phyloP scores from a whole-genome alignment of 306 rosid species.

The Argentina anserina region DNA sequence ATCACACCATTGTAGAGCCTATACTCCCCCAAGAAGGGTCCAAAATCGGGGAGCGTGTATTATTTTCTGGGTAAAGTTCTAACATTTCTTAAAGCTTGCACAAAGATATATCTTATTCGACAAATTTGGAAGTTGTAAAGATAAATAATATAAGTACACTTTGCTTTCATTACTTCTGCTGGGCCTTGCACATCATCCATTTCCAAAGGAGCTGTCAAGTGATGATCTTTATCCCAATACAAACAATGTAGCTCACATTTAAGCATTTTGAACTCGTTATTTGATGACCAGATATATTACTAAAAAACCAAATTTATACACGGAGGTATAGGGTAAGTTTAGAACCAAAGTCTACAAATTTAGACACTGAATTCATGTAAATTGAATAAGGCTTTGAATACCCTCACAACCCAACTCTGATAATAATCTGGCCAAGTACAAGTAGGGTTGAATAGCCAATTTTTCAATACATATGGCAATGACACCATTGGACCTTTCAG shows the following conservation, averaged over 20 bases:
- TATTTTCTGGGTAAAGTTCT: conserved; percentile 65
- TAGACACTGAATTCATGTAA: neutral
- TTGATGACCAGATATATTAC: conserved; percentile 15
- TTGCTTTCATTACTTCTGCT: conserved; percentile 64
- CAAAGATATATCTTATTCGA: neutral
- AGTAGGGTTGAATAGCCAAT: conserved; percentile 15
- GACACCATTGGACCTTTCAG: conserved; percentile 24
- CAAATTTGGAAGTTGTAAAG: neutral
- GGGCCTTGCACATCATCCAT: conserved; percentile 88
- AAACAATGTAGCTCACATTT: conserved; percentile 19
- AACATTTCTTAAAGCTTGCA: conserved; percentile 18
- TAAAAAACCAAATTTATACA: too few relatives aligned
- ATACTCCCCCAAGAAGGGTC: conserved; percentile 89
- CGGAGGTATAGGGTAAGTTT: too few relatives aligned
- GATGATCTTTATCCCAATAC: conserved; percentile 3
- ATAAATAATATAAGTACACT: neutral
- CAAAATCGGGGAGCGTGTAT: conserved; percentile 68
- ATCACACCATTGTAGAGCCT: conserved; percentile 77
- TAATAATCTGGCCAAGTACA: conserved; percentile 14
- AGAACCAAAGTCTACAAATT: too few relatives aligned
- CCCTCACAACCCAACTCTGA: conserved; percentile 19
- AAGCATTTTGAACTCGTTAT: conserved; percentile 6
- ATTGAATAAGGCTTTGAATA: conserved; percentile 6
- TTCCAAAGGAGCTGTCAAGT: conserved; percentile 65
- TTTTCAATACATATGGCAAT: conserved; percentile 25